These are phyloP conservation scores for Ceratocystis eucalypticola DNA, from an alignment of 2,329 filamentous ascomycete genomes.

Conservation along the genomic window DNA sequence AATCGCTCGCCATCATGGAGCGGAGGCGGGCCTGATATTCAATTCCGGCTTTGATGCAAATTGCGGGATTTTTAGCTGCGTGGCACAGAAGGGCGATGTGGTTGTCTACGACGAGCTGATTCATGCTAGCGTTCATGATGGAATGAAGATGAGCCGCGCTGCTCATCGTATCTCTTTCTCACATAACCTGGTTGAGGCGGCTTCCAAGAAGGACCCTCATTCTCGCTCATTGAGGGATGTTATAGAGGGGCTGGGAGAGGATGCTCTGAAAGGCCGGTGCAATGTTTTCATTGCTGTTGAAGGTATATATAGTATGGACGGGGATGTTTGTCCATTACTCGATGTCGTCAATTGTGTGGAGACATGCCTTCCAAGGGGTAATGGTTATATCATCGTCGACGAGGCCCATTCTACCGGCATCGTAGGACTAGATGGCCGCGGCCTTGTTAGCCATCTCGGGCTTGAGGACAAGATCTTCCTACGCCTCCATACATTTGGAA, in stretches of 20 bases:
- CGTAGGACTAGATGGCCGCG: constrained; percentile 41
- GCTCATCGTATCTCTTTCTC: constrained; percentile 35
- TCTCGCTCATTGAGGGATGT: background rate
- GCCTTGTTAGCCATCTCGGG: constrained; percentile 43
- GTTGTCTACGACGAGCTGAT: constrained; percentile 63
- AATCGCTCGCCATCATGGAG: constrained; percentile 37
- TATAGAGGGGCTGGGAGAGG: constrained; percentile 25
- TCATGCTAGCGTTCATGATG: constrained; percentile 67
- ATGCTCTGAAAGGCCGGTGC: constrained; percentile 27
- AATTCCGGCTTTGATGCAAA: constrained; percentile 55
- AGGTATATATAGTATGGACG: constrained; percentile 72
- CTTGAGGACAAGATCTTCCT: constrained; percentile 44
- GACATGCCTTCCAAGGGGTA: constrained; percentile 39
- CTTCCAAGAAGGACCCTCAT: constrained; percentile 4
- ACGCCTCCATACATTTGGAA: constrained; percentile 52
- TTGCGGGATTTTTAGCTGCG: constrained; percentile 45
- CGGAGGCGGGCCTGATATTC: constrained; percentile 36
- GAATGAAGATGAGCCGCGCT: constrained; percentile 53
- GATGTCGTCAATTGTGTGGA: constrained; percentile 48
- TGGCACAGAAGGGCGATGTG: constrained; percentile 46
- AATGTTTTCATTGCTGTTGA: constrained; percentile 59
- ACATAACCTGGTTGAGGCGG: constrained; percentile 38
- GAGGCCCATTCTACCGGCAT: constrained; percentile 55
- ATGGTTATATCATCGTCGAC: constrained; percentile 51
- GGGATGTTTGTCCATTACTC: constrained; percentile 52